Percentiles rank a stretch among this genome's conserved stretches.
Conservation (phyloP, 345 rosid species). For the Raphanus raphanistrum region DNA sequence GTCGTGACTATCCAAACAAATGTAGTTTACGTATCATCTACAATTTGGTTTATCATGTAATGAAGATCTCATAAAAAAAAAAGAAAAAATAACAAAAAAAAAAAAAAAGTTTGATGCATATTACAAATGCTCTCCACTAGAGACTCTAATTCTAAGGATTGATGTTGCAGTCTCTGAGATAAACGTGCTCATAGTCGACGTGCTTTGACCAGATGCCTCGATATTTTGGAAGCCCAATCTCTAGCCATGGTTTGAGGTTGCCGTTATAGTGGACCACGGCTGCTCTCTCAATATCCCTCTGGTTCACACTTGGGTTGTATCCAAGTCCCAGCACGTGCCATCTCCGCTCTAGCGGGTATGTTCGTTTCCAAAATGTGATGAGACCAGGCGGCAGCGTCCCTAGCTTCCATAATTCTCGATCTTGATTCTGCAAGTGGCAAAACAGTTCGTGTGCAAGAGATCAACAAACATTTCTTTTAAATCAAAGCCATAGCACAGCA, state of each 20-base stretch:
- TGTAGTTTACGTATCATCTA: constrained; percentile 25
- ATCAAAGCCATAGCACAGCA: constrained; percentile 16
- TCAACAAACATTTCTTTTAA: constrained; percentile 17
- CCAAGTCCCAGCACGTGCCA: neutral
- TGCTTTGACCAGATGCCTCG: constrained; percentile 56
- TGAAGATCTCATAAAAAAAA: constrained; percentile 18
- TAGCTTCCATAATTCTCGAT: constrained; percentile 35
- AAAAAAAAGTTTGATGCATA: neutral
- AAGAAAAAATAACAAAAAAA: too few species aligned
- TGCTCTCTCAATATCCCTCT: constrained; percentile 65
- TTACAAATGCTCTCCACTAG: constrained; percentile 19
- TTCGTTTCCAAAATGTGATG: neutral
- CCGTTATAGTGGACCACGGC: constrained; percentile 82
- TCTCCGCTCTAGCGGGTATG: neutral
- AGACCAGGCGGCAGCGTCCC: neutral
- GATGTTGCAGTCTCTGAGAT: constrained; percentile 74
- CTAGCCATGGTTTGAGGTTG: constrained; percentile 88
- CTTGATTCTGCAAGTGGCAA: constrained; percentile 58
- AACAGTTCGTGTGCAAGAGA: neutral
- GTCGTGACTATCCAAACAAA: constrained; percentile 2
- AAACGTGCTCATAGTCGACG: constrained; percentile 57
- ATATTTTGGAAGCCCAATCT: constrained; percentile 67
- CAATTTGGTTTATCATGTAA: constrained; percentile 20
- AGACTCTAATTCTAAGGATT: constrained; percentile 48
- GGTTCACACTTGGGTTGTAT: constrained; percentile 41